Base-by-base conservation (phyloP, 768 basidiomycete species). In the Psilocybe subaeruginosa region DNA sequence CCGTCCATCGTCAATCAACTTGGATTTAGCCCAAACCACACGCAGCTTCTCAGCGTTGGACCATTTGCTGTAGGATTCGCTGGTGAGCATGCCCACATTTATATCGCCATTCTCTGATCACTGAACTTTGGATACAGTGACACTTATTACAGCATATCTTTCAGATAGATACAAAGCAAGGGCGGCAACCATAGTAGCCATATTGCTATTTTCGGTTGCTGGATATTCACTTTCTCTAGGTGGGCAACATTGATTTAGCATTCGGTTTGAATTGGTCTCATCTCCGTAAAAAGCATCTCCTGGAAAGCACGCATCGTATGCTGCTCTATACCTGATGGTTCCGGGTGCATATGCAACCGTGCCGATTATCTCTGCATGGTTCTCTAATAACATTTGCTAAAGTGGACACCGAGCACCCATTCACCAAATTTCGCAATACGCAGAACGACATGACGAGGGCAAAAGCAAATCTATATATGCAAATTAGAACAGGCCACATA, bases 1-100 rank as follows among this genome's bases (percentile, higher is more conserved):
- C 77, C 77, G 5, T 77, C 76, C 3, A 76, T 76, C 51, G 72
- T 78, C 19, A 73, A 72, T n/a, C 74, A 76, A 56, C 68, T 77
- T 8, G 74, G 74, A 2, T 77, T 76, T 60, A 72, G 66, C 17
- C 52, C 73, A 4, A 68, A 62, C 37, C 69, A 69, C 54, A 71
- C 73, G 8, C 77, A 78, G 58, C 55, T 78, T 2, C 70, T 78
- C 9, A 77, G 75, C 53, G 77, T 77, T 19, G 75, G 75, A 0
- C 77, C 77, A 1, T 78, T 77, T 52, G 77, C 71, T 27, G 72
- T 66, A 6, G 74, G 72, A 8, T 78, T 77, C 61, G 65, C 75
- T 54, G 66, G 77, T 78, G 45, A 19, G 76, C 29, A 16, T 23
- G 4, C n/a, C 19, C 39, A 4, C 6, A 3, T 8, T 39, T 31